Conservation (phyloP, 1,139 yeast species). For the Geotrichum candidum region DNA sequence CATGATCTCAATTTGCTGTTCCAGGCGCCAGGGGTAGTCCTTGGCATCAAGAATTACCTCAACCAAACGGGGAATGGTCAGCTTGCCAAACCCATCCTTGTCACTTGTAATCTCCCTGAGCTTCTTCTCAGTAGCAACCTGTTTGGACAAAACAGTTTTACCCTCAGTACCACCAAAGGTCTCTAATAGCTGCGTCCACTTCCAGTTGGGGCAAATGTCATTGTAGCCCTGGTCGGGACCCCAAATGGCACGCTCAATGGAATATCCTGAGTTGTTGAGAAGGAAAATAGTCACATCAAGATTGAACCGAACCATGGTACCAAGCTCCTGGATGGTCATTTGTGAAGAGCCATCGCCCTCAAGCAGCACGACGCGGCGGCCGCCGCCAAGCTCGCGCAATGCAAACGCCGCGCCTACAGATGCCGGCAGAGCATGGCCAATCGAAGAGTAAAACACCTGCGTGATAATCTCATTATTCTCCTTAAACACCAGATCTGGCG, state of each 20-base stretch:
- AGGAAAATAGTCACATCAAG: conserved; percentile 60
- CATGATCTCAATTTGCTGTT: conserved; percentile 27
- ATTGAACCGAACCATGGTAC: conserved; percentile 56
- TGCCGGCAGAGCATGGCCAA: conserved; percentile 83
- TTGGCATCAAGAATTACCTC: conserved; percentile 54
- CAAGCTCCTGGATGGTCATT: conserved; percentile 73
- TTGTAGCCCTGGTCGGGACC: conserved; percentile 74
- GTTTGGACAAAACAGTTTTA: conserved; percentile 36
- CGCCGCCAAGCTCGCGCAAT: conserved; percentile 42
- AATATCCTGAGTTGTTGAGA: conserved; percentile 78
- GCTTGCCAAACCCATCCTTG: conserved; percentile 29
- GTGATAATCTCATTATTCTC: conserved; percentile 46
- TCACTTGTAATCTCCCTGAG: conserved; percentile 37
- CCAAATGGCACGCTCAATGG: conserved; percentile 76
- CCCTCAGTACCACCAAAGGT: conserved; percentile 60
- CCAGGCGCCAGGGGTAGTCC: conserved; percentile 58
- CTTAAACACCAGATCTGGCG: conserved; percentile 59
- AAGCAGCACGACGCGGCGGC: conserved; percentile 57
- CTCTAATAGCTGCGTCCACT: conserved; percentile 61
- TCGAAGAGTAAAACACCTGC: conserved; percentile 72
- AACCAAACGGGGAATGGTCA: conserved; percentile 40
- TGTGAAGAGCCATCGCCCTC: conserved; percentile 93
- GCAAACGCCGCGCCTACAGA: conserved; percentile 75
- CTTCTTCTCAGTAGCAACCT: conserved; percentile 28
- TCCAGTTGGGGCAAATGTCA: conserved; percentile 73